Evolutionary conservation across 768 basidiomycete species (phyloP).

Genomic region (Glaciozyma martinii): DNA sequence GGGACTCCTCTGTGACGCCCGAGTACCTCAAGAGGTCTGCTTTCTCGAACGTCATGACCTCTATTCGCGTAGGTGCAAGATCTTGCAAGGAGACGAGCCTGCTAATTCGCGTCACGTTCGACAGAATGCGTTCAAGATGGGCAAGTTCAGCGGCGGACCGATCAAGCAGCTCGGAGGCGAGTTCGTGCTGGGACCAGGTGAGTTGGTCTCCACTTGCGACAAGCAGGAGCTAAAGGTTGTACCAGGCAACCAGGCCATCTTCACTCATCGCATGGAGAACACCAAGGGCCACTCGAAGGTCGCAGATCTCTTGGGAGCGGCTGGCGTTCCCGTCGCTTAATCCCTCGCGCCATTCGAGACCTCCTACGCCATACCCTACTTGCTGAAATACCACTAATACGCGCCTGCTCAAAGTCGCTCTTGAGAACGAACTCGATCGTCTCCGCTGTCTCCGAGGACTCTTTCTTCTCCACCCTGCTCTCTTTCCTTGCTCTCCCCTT

Average conservation of each 20-base stretch:
- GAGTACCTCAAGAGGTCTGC: not conserved
- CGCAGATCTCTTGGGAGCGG: not conserved
- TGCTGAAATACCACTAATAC: too few relatives aligned
- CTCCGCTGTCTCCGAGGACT: too few relatives aligned
- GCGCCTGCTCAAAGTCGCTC: too few relatives aligned
- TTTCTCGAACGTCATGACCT: not conserved
- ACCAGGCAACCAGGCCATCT: not conserved
- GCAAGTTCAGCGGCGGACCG: constrained; percentile 40
- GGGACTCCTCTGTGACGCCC: constrained; percentile 29
- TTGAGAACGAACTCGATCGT: too few relatives aligned
- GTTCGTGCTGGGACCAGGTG: constrained; percentile 32
- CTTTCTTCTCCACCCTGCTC: too few relatives aligned
- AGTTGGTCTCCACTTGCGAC: not conserved
- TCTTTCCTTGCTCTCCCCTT: too few relatives aligned
- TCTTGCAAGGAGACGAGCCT: not conserved
- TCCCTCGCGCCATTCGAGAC: too few relatives aligned
- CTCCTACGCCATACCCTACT: too few relatives aligned
- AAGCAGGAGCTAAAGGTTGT: not conserved
- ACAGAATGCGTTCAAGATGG: constrained; percentile 61
- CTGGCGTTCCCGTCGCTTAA: not conserved
- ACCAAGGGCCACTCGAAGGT: not conserved
- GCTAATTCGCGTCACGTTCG: constrained; percentile 50
- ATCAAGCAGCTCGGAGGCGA: constrained; percentile 10
- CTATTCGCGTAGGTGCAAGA: not conserved
- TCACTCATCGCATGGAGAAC: not conserved